Evolutionary conservation across 257 asterid genomes (phyloP), one percentile per base, ranked within the genome.

Genomic region (Thymus mandschuricus): DNA sequence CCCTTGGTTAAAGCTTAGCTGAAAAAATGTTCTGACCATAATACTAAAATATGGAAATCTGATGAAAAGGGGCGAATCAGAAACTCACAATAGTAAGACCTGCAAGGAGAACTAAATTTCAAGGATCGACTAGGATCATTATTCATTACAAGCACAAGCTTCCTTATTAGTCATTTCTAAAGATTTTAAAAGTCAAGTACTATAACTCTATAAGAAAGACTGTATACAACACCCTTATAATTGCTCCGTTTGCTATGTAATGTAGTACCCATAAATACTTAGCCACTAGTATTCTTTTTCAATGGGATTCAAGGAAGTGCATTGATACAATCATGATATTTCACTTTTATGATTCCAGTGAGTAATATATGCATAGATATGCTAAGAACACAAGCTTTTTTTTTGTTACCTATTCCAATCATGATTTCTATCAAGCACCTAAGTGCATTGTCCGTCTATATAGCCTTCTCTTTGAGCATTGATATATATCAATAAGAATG

Each of bases 401-500:
- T 62, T 62, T 6, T 41, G 33, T 10, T 41, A 8, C 35, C 41
- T 41, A 51, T 49, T 49, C 7, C 29, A 52, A 4, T 52, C 33
- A 52, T 52, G 33, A 10, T 41, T 35, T 43, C 51, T 41, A 41
- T 9, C 54, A 28, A 27, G 35, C 21, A 10, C 31, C 59, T 30
- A 13, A 7, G 56, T 65, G 12, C 6, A 65, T 55, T 13, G 31
- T 7, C 30, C 21, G 0, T 46, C 12, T 7, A 50, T 31, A 15
- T 46, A 30, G 3, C 70, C 8, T 3, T 46, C 69, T 64, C 56
- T 46, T 12, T 46, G 38, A 48, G 70, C 70, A 48, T 48, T 31
- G 6, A 9, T 7, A 33, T 52, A 21, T 13, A 52, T 41, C n/a
- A 56, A 41, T 54, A 52, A 10, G 55, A 9, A 66, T 45, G 58